Evolutionary conservation across 129 eudicot species (phyloP).

Genomic region (Daucus carota): DNA sequence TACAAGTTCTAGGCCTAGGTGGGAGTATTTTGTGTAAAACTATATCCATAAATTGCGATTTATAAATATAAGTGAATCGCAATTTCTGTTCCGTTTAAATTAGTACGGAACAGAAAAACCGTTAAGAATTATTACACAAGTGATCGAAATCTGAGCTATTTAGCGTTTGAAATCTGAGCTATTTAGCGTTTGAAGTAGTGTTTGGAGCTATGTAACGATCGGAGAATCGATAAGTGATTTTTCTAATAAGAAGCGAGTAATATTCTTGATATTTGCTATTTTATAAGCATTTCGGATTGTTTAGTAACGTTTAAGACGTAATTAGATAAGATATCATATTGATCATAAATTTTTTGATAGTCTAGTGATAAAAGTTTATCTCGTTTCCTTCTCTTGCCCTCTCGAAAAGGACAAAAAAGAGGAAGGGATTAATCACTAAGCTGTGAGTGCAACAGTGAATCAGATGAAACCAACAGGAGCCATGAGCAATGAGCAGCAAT

Average conservation of each 20-base stretch:
- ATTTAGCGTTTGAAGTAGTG: not conserved
- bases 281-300: not conserved
- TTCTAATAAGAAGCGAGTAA: not conserved
- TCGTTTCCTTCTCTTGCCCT: too few species aligned
- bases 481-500: not conserved
- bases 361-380: too few species aligned
- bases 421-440: not conserved
- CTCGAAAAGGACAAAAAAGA: not conserved
- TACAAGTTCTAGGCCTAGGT: slow-evolving; percentile 1
- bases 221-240: not conserved
- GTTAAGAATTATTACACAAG: not conserved
- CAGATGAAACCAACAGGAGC: not conserved
- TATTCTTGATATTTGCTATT: too few species aligned
- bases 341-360: too few species aligned
- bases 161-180: not conserved
- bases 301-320: not conserved
- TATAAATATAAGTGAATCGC: too few species aligned
- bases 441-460: not conserved
- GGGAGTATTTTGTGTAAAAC: slow-evolving; percentile 11
- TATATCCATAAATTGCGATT: not conserved
- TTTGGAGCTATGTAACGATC: too few species aligned
- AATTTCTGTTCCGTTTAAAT: too few species aligned
- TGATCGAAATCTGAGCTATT: not conserved
- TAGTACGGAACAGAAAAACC: too few species aligned
- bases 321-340: too few species aligned